Base-by-base conservation (phyloP, 768 basidiomycete species). In the Collybia sp. region DNA sequence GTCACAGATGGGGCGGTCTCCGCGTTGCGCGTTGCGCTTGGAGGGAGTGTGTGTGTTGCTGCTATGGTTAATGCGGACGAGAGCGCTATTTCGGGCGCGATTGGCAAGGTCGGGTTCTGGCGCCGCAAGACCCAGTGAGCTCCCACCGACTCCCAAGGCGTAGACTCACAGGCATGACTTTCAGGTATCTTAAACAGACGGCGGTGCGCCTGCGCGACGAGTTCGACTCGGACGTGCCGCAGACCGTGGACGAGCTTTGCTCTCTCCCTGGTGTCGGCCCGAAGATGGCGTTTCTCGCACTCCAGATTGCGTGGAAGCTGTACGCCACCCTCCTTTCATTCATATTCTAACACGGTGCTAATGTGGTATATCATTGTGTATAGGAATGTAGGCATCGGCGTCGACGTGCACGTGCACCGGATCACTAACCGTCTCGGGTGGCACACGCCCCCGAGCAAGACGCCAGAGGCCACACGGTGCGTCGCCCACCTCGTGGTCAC, bases 321-420 rank as follows among this genome's bases (percentile, higher is more conserved):
- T 89, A 56, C 45, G 83, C 58, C 11, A 12, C 15, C 18, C 20
- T 42, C 17, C n/a, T 6, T 10, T 16, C 10, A 12, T 18, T 30
- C 6, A 12, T 38, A 13, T n/a, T 6, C 12, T 17, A 17, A 19
- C 13, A 12, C 32, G 40, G 36, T 25, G 12, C 30, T 42, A 34
- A 43, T 38, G 34, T 18, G 25, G n/a, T 40, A 8, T 25, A 25
- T 25, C n/a, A n/a, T 31, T 6, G 10, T 42, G n/a, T 42, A 5
- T 57, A 92, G 88, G 39, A 91, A 93, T 54, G 71, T 77, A 18
- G 95, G 95, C 1, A 95, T 97, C 30, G 95, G 94, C 0, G 95
- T 98, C 0, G 95, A 99, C 54, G 88, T 92, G 0, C 95, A 99
- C 61, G 93, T 97, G 6, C 93, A 97, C 54, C 73, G 95, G 5